These are phyloP conservation scores for Hsuehochloa calcarea DNA, from an alignment of 176 grass and related monocot species.

Conservation along the genomic window DNA sequence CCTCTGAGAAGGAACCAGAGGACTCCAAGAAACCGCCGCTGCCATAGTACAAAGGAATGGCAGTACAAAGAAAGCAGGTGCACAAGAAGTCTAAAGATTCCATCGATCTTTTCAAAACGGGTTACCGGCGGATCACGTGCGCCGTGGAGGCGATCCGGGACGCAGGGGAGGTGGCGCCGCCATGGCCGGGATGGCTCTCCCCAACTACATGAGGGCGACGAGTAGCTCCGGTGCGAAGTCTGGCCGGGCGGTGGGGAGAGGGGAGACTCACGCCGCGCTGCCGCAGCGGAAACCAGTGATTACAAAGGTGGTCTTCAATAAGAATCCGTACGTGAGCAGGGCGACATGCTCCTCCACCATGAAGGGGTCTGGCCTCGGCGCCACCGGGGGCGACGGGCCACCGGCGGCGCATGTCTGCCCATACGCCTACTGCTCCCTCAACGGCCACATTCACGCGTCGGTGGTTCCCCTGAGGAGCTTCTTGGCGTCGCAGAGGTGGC, in stretches of 20 bases:
- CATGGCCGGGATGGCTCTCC: conserved; percentile 23
- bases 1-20: background rate
- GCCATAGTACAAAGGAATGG: conserved; percentile 82
- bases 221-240: conserved; percentile 55
- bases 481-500: conserved; percentile 54
- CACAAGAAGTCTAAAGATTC: conserved; percentile 43
- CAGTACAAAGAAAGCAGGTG: conserved; percentile 65
- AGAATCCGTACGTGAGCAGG: conserved; percentile 34
- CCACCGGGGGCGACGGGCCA: conserved; percentile 21
- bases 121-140: background rate
- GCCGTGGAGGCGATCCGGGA: background rate
- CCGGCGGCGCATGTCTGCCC: conserved; percentile 48
- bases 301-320: conserved; percentile 24
- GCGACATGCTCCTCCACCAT: conserved; percentile 70
- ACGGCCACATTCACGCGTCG: conserved; percentile 50
- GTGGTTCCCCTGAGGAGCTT: conserved; percentile 53
- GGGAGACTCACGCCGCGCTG: conserved; percentile 14
- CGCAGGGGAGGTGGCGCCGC: conserved; percentile 29
- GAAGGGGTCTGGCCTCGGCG: conserved; percentile 36
- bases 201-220: conserved; percentile 81
- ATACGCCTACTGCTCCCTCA: conserved; percentile 84
- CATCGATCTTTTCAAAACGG: background rate
- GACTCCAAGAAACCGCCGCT: background rate
- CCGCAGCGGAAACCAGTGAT: conserved; percentile 34
- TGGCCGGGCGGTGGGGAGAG: conserved; percentile 30